Conservation (phyloP, 768 basidiomycete genomes). For the Lactarius deliciosus region DNA sequence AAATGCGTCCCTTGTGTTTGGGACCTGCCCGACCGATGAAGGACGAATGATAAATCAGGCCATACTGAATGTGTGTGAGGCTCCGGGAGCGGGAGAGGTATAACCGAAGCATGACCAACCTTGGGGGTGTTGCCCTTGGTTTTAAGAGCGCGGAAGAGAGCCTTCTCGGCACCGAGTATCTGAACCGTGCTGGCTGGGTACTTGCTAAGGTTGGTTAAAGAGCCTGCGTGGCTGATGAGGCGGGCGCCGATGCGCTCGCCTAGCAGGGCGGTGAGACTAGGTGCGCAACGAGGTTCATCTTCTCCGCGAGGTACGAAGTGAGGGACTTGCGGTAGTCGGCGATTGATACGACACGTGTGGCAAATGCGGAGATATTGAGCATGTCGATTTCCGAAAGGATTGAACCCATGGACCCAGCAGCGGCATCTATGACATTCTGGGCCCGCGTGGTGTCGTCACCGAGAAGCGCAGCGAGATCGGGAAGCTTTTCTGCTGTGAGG, state of each 20-base stretch:
- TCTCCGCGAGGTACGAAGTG: conserved; percentile 84
- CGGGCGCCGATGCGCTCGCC: conserved; percentile 92
- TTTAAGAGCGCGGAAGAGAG: conserved; percentile 94
- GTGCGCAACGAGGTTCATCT: conserved; percentile 95
- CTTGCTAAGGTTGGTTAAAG: conserved; percentile 94
- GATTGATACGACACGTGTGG: conserved; percentile 84
- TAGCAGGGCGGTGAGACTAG: conserved; percentile 85
- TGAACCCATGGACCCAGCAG: conserved; percentile 92
- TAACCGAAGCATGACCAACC: conserved; percentile 41
- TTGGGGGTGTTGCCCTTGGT: conserved; percentile 99
- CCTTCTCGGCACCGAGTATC: conserved; percentile 97
- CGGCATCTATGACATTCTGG: conserved; percentile 92
- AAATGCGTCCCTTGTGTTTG: conserved; percentile 96
- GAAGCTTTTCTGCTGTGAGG: conserved; percentile 74
- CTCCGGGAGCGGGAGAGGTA: background rate
- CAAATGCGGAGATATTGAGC: conserved; percentile 93
- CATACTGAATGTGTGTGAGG: conserved; percentile 60
- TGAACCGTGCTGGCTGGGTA: conserved; percentile 98
- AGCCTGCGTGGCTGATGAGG: conserved; percentile 93
- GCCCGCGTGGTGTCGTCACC: conserved; percentile 85
- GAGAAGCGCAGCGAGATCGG: conserved; percentile 73
- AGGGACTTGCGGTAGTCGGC: conserved; percentile 93
- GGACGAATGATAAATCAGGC: conserved; percentile 94
- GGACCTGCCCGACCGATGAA: conserved; percentile 95
- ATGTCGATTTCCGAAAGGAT: conserved; percentile 90